Percentiles rank a stretch among this genome's conserved stretches.
Conservation (phyloP, 495 filamentous ascomycete species). For the Hyaloscypha bicolor region DNA sequence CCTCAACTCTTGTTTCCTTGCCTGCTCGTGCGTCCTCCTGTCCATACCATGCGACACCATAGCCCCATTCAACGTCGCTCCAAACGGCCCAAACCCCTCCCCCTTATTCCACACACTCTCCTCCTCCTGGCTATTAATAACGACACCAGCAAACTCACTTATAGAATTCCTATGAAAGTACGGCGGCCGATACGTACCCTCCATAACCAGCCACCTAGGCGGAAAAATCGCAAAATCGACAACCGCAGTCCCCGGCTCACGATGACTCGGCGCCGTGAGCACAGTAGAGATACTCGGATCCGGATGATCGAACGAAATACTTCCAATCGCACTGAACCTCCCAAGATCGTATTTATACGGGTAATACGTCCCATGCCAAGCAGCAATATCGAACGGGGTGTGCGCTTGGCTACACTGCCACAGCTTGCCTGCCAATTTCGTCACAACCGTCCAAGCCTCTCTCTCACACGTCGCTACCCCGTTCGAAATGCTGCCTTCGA, state of each 20-base stretch:
- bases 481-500: slow-evolving; percentile 46
- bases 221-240: slow-evolving; percentile 87
- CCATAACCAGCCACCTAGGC: slow-evolving; percentile 76
- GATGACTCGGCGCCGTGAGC: slow-evolving; percentile 65
- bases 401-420: slow-evolving; percentile 66
- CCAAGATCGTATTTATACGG: slow-evolving; percentile 89
- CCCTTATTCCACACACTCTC: slow-evolving; percentile 10
- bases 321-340: slow-evolving; percentile 77
- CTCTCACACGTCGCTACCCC: not conserved
- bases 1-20: slow-evolving; percentile 15
- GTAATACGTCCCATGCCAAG: slow-evolving; percentile 80
- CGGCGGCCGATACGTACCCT: slow-evolving; percentile 80
- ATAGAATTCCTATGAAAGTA: slow-evolving; percentile 80
- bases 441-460: slow-evolving; percentile 53
- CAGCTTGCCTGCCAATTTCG: slow-evolving; percentile 65
- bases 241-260: slow-evolving; percentile 64
- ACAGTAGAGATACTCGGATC: slow-evolving; percentile 86
- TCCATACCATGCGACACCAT: slow-evolving; percentile 28
- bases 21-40: slow-evolving; percentile 20
- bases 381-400: slow-evolving; percentile 81
- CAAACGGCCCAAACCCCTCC: slow-evolving; percentile 35
- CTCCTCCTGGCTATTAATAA: slow-evolving; percentile 27
- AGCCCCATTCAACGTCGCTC: slow-evolving; percentile 19
- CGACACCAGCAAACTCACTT: slow-evolving; percentile 61
- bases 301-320: slow-evolving; percentile 75